phyloP scores from a whole-genome alignment of 495 filamentous ascomycete genomes.

The Ascobolus immersus region DNA sequence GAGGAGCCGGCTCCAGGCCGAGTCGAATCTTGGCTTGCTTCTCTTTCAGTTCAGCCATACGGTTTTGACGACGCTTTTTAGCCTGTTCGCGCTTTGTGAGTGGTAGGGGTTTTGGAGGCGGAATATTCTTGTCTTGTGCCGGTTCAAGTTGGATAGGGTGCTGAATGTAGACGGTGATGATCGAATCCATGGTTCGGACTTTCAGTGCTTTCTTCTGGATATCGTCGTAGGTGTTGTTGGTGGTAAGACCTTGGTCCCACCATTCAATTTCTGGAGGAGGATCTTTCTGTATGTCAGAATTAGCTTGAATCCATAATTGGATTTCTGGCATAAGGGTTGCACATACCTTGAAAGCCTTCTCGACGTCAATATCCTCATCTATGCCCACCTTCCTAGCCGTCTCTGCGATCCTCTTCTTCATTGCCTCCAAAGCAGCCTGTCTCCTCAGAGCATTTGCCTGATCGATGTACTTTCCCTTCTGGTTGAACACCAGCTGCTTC shows the following conservation, averaged over 20 bases:
- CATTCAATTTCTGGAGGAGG: conserved; percentile 76
- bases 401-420: conserved; percentile 80
- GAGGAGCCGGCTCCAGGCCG: conserved; percentile 64
- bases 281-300: conserved; percentile 18
- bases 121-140: conserved; percentile 60
- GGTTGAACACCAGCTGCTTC: conserved; percentile 66
- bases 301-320: not conserved
- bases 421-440: conserved; percentile 67
- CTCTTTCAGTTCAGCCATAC: conserved; percentile 81
- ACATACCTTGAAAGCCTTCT: conserved; percentile 58
- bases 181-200: conserved; percentile 50
- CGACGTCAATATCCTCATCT: conserved; percentile 70
- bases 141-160: conserved; percentile 82
- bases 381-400: conserved; percentile 61
- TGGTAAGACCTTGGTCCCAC: conserved; percentile 83
- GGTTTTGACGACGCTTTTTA: conserved; percentile 69
- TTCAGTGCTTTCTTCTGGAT: conserved; percentile 41
- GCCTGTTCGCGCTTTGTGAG: conserved; percentile 74
- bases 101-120: conserved; percentile 68
- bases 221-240: conserved; percentile 43
- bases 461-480: conserved; percentile 88
- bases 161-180: conserved; percentile 72
- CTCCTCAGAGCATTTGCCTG: conserved; percentile 70
- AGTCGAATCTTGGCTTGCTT: conserved; percentile 85
- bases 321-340: not conserved